Conservation (phyloP, 108 stramenopile species). For the Fragilaria crotonensis region DNA sequence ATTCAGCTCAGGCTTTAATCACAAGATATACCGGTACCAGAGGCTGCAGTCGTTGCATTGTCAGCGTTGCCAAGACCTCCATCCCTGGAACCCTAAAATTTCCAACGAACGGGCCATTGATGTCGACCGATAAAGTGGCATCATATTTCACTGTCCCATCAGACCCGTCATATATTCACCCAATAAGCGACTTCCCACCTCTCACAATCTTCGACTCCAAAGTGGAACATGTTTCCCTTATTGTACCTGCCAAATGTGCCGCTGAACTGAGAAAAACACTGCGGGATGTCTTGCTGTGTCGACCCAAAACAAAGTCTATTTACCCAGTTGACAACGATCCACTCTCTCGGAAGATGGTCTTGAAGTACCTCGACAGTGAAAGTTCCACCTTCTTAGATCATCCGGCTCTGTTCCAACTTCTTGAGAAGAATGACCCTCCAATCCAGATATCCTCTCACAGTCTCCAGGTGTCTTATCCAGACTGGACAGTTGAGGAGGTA, state of each 20-base stretch:
- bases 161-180: constrained; percentile 7
- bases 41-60: too few species aligned
- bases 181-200: constrained; percentile 25
- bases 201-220: constrained; percentile 21
- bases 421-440: neutral
- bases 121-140: too few species aligned
- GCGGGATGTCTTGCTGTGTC: constrained; percentile 36
- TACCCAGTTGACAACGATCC: constrained; percentile 7
- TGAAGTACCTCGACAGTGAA: constrained; percentile 42
- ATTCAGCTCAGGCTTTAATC: too few species aligned
- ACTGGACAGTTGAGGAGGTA: constrained; percentile 72
- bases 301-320: constrained; percentile 56
- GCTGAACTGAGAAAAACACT: constrained; percentile 44
- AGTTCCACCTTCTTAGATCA: constrained; percentile 18
- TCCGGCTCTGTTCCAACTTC: constrained; percentile 9
- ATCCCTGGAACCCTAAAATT: too few species aligned
- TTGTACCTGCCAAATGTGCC: constrained; percentile 54
- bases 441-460: constrained; percentile 10
- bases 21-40: too few species aligned
- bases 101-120: too few species aligned
- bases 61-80: too few species aligned
- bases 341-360: constrained; percentile 13
- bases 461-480: constrained; percentile 29
- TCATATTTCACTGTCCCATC: too few species aligned
- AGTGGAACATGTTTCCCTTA: constrained; percentile 42